phyloP scores from a whole-genome alignment of 768 basidiomycete genomes.

The Xerocomus brunneocitrinus region DNA sequence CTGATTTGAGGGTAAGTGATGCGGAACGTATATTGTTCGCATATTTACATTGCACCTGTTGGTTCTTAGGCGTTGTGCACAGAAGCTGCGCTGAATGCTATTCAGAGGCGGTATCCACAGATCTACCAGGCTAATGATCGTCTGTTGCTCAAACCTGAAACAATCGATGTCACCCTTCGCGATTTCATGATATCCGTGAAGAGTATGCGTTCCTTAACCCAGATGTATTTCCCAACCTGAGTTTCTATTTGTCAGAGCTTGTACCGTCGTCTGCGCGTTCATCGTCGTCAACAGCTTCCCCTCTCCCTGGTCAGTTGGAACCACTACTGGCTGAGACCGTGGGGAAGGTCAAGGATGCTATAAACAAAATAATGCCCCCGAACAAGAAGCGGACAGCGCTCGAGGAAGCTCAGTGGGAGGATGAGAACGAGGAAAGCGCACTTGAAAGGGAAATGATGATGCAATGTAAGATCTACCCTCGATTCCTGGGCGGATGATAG shows the following conservation, averaged over 20 bases:
- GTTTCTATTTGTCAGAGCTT: conserved; percentile 53
- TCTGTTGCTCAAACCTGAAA: conserved; percentile 77
- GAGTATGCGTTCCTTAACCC: conserved; percentile 48
- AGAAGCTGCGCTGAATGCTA: conserved; percentile 93
- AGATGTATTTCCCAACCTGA: conserved; percentile 2
- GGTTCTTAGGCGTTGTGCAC: conserved; percentile 79
- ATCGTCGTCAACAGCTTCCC: conserved; percentile 77
- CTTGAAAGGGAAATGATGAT: conserved; percentile 85
- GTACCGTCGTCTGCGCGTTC: conserved; percentile 94
- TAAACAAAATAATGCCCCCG: conserved; percentile 73
- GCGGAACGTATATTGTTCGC: conserved; percentile 1
- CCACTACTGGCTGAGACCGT: conserved; percentile 70
- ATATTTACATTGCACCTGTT: background rate
- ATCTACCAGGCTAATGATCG: conserved; percentile 92
- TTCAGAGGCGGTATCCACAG: conserved; percentile 94
- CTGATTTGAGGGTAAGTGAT: conserved; percentile 79
- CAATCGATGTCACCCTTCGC: conserved; percentile 75
- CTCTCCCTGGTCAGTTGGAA: conserved; percentile 78
- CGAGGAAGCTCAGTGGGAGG: conserved; percentile 95
- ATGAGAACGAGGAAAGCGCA: conserved; percentile 72
- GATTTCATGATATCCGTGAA: conserved; percentile 98
- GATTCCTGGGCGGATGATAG: background rate
- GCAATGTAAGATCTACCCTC: conserved; percentile 54
- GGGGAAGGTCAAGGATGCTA: conserved; percentile 63
- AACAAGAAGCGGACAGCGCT: conserved; percentile 79